phyloP scores from a whole-genome alignment of 192 early-diverging fungal species.

The Coemansia sp. region DNA sequence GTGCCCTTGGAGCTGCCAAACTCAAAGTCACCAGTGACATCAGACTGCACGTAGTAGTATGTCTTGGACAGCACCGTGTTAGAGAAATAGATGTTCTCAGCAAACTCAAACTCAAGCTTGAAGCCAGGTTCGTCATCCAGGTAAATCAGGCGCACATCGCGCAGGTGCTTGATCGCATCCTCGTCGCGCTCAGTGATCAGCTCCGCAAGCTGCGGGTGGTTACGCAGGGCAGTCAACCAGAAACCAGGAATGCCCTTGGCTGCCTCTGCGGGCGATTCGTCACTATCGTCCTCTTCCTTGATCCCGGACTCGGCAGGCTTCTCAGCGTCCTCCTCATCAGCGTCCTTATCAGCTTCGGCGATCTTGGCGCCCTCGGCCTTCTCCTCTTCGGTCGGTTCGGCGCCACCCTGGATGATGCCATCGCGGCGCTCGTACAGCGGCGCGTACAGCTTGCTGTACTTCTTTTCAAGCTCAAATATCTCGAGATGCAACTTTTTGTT shows the following conservation, averaged over 20 bases:
- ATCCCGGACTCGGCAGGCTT: constrained; percentile 30
- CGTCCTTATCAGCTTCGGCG: constrained; percentile 62
- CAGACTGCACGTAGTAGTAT: constrained; percentile 85
- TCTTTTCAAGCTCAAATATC: constrained; percentile 93
- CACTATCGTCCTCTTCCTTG: constrained; percentile 55
- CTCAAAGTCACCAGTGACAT: constrained; percentile 79
- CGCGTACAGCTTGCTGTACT: constrained; percentile 80
- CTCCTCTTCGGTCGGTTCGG: constrained; percentile 92
- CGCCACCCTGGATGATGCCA: constrained; percentile 70
- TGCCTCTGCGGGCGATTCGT: constrained; percentile 41
- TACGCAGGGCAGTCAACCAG: constrained; percentile 93
- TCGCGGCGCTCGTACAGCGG: constrained; percentile 90
- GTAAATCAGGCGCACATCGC: constrained; percentile 85
- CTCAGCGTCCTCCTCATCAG: constrained; percentile 55
- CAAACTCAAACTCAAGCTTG: constrained; percentile 90
- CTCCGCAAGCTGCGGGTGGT: constrained; percentile 75
- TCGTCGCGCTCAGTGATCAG: constrained; percentile 91
- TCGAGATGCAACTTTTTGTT: constrained; percentile 92
- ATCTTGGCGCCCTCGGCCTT: constrained; percentile 63
- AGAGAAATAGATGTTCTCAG: constrained; percentile 84
- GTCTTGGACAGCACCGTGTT: constrained; percentile 88
- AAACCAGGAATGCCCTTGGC: constrained; percentile 86
- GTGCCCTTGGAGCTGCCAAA: constrained; percentile 92
- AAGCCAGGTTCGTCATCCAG: constrained; percentile 89
- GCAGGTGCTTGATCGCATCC: constrained; percentile 81